phyloP scores from a whole-genome alignment of 139 green algal species.

The Chlamydomonas sp. region DNA sequence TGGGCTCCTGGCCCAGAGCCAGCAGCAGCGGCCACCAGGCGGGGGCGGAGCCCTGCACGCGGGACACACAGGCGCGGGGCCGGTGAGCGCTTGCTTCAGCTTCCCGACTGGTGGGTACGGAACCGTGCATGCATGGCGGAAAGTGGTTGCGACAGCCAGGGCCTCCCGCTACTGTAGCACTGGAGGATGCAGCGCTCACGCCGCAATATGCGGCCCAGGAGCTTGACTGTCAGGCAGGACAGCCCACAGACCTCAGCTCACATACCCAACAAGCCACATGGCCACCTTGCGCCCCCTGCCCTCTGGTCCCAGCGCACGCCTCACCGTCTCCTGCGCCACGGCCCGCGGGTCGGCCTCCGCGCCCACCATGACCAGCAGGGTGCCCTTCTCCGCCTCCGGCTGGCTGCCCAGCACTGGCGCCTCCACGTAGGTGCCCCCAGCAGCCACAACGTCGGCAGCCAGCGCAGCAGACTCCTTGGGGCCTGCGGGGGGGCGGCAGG shows the following conservation, averaged over 20 bases:
- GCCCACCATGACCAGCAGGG: conserved; percentile 36
- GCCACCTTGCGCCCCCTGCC: too few relatives aligned
- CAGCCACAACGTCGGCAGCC: neutral
- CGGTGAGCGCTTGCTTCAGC: neutral
- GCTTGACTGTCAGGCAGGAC: too few relatives aligned
- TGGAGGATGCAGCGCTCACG: too few relatives aligned
- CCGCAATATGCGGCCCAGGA: too few relatives aligned
- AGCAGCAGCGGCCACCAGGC: conserved; percentile 30
- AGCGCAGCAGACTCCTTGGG: conserved; percentile 22
- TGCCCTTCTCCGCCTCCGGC: conserved; percentile 38
- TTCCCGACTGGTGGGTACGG: neutral
- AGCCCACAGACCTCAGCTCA: too few relatives aligned
- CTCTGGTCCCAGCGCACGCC: too few relatives aligned
- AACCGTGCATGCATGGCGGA: neutral
- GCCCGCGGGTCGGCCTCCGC: conserved; percentile 20
- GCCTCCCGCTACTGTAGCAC: too few relatives aligned
- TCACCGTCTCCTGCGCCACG: too few relatives aligned
- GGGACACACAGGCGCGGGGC: neutral
- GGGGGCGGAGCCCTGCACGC: neutral
- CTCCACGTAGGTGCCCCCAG: conserved; percentile 31
- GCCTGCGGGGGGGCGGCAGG: neutral
- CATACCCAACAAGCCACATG: too few relatives aligned
- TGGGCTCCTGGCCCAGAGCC: conserved; percentile 21
- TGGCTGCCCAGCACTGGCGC: conserved; percentile 39
- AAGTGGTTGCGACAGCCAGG: neutral